These are phyloP conservation scores for Linderniella brevidens DNA, from an alignment of 257 asterid species.

Conservation along the genomic window DNA sequence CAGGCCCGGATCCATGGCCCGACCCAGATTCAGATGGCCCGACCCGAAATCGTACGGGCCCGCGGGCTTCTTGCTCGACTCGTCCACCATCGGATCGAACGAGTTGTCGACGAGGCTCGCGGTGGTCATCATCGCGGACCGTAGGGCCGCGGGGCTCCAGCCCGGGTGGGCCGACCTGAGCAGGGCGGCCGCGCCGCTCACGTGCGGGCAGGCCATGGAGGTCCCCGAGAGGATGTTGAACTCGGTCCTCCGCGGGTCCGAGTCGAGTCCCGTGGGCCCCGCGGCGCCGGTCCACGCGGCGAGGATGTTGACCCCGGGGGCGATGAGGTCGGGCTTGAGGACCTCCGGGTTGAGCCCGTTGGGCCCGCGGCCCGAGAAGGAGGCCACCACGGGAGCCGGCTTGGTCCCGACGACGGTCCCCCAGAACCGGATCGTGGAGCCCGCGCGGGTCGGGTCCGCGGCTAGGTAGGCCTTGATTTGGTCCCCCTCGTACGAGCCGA, in stretches of 20 bases:
- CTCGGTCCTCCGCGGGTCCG: conserved; percentile 55
- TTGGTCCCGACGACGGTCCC: conserved; percentile 70
- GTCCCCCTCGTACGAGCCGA: conserved; percentile 67
- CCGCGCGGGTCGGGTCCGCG: conserved; percentile 25
- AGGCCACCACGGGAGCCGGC: conserved; percentile 95
- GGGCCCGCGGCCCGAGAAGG: conserved; percentile 83
- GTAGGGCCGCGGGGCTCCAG: conserved; percentile 87
- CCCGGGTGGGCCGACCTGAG: conserved; percentile 93
- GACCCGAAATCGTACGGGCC: conserved; percentile 81
- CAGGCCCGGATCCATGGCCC: conserved; percentile 86
- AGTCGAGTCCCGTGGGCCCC: conserved; percentile 80
- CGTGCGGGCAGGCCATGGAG: conserved; percentile 97
- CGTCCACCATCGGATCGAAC: conserved; percentile 42
- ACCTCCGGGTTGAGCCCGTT: conserved; percentile 83
- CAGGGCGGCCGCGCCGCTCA: conserved; percentile 93
- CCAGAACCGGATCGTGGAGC: conserved; percentile 46
- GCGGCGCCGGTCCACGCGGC: conserved; percentile 93
- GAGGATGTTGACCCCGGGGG: conserved; percentile 85
- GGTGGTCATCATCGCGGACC: conserved; percentile 97
- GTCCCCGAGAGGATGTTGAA: conserved; percentile 88
- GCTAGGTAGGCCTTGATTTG: conserved; percentile 43
- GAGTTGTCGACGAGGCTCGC: conserved; percentile 42
- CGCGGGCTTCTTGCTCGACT: conserved; percentile 54
- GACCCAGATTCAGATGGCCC: conserved; percentile 71
- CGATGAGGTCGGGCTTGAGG: conserved; percentile 75